phyloP scores from a whole-genome alignment of 805 yeast genomes.

The Citeromyces nyonsensis region DNA sequence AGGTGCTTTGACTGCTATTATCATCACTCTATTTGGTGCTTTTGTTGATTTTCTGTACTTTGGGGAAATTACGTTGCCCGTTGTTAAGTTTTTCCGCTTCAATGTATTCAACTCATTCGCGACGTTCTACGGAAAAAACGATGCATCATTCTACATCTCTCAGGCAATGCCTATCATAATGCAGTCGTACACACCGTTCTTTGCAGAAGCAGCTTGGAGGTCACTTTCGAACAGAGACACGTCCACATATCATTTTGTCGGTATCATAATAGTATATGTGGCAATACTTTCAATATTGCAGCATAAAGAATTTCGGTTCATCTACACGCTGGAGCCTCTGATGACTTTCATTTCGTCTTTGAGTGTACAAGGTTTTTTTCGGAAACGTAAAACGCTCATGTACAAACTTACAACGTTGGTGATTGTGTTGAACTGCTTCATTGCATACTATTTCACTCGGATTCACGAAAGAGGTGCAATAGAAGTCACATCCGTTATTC shows the following conservation, averaged over 20 bases:
- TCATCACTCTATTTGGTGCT: slow-evolving; percentile 18
- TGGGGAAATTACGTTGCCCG: slow-evolving; percentile 39
- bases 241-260: slow-evolving; percentile 8
- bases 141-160: slow-evolving; percentile 69
- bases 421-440: slow-evolving; percentile 5
- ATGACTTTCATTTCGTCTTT: slow-evolving; percentile 35
- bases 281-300: slow-evolving; percentile 44
- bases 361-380: slow-evolving; percentile 11
- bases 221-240: not conserved
- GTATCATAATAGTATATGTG: slow-evolving; percentile 22
- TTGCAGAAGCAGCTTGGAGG: slow-evolving; percentile 21
- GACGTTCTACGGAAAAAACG: slow-evolving; percentile 71
- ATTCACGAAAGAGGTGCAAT: slow-evolving; percentile 81
- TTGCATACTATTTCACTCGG: slow-evolving; percentile 27
- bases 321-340: slow-evolving; percentile 75
- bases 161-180: slow-evolving; percentile 75
- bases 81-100: slow-evolving; percentile 58
- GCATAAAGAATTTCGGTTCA: slow-evolving; percentile 87
- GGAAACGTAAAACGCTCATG: slow-evolving; percentile 1
- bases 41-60: slow-evolving; percentile 48
- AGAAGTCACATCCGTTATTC: slow-evolving; percentile 40
- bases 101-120: slow-evolving; percentile 64
- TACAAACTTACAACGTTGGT: slow-evolving; percentile 2
- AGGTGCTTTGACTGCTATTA: slow-evolving; percentile 5
- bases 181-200: slow-evolving; percentile 51